phyloP scores from a whole-genome alignment of 176 grass and related monocot genomes.

The Otatea glauca region DNA sequence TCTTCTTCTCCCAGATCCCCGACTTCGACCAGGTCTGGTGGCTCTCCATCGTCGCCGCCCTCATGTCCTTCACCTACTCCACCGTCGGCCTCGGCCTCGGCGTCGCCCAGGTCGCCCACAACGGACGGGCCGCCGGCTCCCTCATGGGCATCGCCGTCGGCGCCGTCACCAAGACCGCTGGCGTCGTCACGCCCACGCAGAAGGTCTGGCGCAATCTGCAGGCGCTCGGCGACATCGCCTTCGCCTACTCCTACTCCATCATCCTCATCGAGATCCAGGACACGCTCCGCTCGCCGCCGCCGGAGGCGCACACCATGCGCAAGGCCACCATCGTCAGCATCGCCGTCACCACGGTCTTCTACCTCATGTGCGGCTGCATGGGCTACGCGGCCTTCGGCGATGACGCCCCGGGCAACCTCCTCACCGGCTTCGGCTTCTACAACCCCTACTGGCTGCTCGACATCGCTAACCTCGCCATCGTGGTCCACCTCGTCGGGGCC shows the following conservation, averaged over 20 bases:
- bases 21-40: conserved; percentile 67
- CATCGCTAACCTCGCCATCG: conserved; percentile 64
- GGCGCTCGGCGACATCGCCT: conserved; percentile 68
- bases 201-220: conserved; percentile 65
- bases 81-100: conserved; percentile 55
- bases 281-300: conserved; percentile 60
- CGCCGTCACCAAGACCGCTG: conserved; percentile 46
- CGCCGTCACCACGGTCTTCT: conserved; percentile 48
- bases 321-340: conserved; percentile 51
- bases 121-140: conserved; percentile 38
- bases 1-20: conserved; percentile 66
- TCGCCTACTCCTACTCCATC: conserved; percentile 70
- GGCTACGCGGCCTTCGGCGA: conserved; percentile 65
- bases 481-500: conserved; percentile 63
- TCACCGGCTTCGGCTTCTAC: conserved; percentile 71
- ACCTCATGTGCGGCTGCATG: conserved; percentile 65
- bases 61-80: conserved; percentile 71
- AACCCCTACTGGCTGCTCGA: conserved; percentile 69
- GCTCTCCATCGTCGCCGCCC: conserved; percentile 64
- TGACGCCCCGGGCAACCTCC: conserved; percentile 54
- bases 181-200: conserved; percentile 41
- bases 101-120: conserved; percentile 43
- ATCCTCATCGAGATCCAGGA: conserved; percentile 79
- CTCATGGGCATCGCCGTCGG: conserved; percentile 56
- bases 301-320: conserved; percentile 59